These are phyloP conservation scores for Cercospora sojina DNA, from an alignment of 2,329 filamentous ascomycete genomes.

Conservation along the genomic window DNA sequence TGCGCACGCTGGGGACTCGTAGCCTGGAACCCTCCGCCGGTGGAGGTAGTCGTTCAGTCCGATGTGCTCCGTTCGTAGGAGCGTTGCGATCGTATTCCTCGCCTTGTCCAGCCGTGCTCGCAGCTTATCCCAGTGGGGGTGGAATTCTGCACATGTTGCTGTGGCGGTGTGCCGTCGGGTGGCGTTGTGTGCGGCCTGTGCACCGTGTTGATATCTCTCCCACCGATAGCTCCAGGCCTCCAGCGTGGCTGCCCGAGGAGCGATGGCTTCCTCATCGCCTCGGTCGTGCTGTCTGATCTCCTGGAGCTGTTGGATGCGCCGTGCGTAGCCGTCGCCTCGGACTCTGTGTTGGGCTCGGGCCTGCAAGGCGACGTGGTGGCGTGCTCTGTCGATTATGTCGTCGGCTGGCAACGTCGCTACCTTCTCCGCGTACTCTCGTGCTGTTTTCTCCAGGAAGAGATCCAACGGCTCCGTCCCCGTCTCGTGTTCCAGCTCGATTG, in stretches of 20 bases:
- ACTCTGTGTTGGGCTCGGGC: no score
- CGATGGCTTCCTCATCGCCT: background rate
- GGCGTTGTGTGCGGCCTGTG: background rate
- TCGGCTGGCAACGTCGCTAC: background rate
- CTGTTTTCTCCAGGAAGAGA: no score
- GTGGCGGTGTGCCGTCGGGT: background rate
- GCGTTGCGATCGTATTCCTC: background rate
- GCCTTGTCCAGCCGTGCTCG: background rate
- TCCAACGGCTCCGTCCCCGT: background rate
- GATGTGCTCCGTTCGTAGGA: no score
- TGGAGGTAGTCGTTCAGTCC: no score
- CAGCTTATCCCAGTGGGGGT: background rate
- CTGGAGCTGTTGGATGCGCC: background rate
- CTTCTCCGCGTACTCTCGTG: background rate
- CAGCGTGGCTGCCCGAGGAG: background rate
- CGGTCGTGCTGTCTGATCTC: background rate
- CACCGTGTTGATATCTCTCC: background rate
- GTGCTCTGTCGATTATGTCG: no score
- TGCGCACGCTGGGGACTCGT: no score
- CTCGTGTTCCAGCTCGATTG: conserved; percentile 6
- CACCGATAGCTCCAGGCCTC: background rate
- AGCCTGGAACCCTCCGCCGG: background rate
- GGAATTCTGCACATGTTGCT: background rate
- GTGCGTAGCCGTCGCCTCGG: background rate
- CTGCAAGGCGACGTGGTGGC: no score